A percentile compares a stretch with the other conserved stretches of the same genome.
These are phyloP conservation scores for Aspergillus pseudonomiae DNA, from an alignment of 2,329 filamentous ascomycete species.

Conservation along the genomic window DNA sequence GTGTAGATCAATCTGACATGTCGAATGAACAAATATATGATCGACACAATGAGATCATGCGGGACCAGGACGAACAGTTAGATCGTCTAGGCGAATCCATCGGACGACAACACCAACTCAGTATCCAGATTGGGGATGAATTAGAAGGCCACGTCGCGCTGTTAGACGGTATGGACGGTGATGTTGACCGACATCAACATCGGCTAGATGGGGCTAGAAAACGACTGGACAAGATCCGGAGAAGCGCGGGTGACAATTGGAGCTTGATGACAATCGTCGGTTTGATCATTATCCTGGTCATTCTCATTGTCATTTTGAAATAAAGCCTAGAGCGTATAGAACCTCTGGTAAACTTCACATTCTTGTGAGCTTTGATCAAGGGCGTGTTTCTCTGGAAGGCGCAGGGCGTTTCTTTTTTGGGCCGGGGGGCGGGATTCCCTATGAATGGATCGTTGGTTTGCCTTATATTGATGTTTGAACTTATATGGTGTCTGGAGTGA, in stretches of 20 bases:
- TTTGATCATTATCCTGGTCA: slow-evolving; percentile 77
- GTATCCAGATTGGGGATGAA: slow-evolving; percentile 95
- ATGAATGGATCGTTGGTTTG: background rate
- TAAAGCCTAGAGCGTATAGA: slow-evolving; percentile 40
- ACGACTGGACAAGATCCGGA: slow-evolving; percentile 70
- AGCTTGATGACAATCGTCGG: slow-evolving; percentile 81
- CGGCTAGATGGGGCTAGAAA: slow-evolving; percentile 75
- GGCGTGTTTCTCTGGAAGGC: background rate
- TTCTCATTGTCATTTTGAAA: slow-evolving; percentile 82
- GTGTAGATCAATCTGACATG: slow-evolving; percentile 58
- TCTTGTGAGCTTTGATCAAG: background rate
- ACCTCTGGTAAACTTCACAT: background rate
- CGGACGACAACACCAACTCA: slow-evolving; percentile 84
- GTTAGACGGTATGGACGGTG: slow-evolving; percentile 84
- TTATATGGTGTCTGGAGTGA: background rate
- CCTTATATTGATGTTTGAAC: background rate
- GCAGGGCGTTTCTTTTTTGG: slow-evolving; percentile 1
- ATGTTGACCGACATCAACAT: slow-evolving; percentile 77
- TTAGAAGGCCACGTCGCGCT: slow-evolving; percentile 86
- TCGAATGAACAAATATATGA: slow-evolving; percentile 83
- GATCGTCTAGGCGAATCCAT: slow-evolving; percentile 85
- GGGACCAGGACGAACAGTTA: slow-evolving; percentile 93
- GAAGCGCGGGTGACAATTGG: slow-evolving; percentile 80
- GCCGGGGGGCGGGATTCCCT: background rate
- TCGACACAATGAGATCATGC: slow-evolving; percentile 78